Percentiles rank a stretch among this genome's conserved stretches.
These are phyloP conservation scores for Petrea volubilis DNA, from an alignment of 257 asterid genomes.

Conservation along the genomic window DNA sequence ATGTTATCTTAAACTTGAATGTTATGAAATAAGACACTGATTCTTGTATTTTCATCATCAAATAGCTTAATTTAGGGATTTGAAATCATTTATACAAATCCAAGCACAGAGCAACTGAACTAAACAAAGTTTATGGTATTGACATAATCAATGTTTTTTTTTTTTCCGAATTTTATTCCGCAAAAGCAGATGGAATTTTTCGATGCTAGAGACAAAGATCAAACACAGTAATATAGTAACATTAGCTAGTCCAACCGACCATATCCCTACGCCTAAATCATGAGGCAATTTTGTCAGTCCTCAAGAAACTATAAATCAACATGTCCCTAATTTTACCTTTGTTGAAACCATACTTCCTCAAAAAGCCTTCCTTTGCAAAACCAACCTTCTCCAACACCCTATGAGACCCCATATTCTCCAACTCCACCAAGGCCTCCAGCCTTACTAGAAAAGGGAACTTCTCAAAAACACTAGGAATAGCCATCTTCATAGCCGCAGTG, in stretches of 20 bases:
- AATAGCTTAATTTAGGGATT: too few species aligned
- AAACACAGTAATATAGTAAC: not conserved
- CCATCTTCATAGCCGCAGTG: constrained; percentile 49
- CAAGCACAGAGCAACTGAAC: not conserved
- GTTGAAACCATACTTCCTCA: constrained; percentile 64
- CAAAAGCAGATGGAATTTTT: not conserved
- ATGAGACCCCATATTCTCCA: constrained; percentile 62
- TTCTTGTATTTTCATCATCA: not conserved
- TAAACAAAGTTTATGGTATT: not conserved
- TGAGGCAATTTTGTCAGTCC: constrained; percentile 22
- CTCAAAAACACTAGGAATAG: constrained; percentile 43
- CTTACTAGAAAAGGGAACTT: constrained; percentile 51
- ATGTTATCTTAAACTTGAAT: not conserved
- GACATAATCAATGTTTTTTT: not conserved
- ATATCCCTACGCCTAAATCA: not conserved
- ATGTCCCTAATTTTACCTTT: constrained; percentile 66
- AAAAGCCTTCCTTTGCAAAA: constrained; percentile 57
- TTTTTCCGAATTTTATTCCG: not conserved
- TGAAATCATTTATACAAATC: too few species aligned
- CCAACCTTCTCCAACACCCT: constrained; percentile 67
- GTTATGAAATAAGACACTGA: not conserved
- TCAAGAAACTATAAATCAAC: constrained; percentile 63
- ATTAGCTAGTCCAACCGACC: not conserved
- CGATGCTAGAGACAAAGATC: not conserved
- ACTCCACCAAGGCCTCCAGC: constrained; percentile 75